Evolutionary conservation across 495 filamentous ascomycete genomes (phyloP), one percentile per base, ranked within the genome.

Genomic region (Lasiosphaeria hispida): DNA sequence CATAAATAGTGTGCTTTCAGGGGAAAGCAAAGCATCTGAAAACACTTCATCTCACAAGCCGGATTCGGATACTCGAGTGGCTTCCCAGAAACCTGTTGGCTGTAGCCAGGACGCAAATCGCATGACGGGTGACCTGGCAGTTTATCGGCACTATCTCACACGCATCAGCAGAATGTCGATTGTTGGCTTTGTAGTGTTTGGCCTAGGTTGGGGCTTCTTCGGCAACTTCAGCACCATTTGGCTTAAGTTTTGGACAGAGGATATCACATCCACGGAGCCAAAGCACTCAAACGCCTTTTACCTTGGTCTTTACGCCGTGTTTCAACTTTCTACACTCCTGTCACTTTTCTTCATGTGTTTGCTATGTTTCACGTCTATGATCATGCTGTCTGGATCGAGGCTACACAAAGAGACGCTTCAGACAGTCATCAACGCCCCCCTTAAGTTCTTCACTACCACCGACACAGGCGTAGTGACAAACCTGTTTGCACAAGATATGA

Each of bases 401-500:
- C 43, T 69, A 0, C 67, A 69, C 53, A 10, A 37, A 0, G 64
- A 65, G 45, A 45, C 57, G 0, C 58, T 69, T 0, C 38, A n/a
- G 10, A 67, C 64, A 1, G 61, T 66, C 40, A 63, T 66, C 33
- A 56, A 56, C 5, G 66, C 66, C 3, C 66, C 66, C 6, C 48
- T 68, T 2, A 59, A 35, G 14, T 68, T 68, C 56, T 68, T 68
- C 47, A 58, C 60, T 0, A 58, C 38, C 2, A 63, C 66, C 2
- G 67, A 69, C 37, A 68, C 55, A 1, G 67, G 67, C 4, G 51
- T 62, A 0, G 65, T 64, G 0, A 58, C 70, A 4, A 75, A 75
- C 40, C 57, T 70, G 5, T 76, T 76, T 51, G 71, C 70, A 10
- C 72, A 76, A 57, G 73, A 75, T 44, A 67, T 76, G 63, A 62